Evolutionary conservation across 2,329 filamentous ascomycete species (phyloP).

Genomic region (Mycosphaerella arachidis): DNA sequence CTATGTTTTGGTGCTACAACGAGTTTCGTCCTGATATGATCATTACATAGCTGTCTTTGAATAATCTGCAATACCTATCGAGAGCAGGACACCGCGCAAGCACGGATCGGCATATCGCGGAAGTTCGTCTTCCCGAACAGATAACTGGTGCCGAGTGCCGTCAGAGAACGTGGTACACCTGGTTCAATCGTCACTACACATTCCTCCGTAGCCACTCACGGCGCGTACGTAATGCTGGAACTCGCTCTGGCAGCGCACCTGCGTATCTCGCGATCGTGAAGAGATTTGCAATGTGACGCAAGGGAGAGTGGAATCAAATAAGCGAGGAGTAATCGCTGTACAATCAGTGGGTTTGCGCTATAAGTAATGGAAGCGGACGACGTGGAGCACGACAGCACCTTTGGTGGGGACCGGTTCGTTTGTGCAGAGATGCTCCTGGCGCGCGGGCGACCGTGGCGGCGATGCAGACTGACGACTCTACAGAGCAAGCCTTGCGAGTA

Average conservation of each 20-base stretch:
- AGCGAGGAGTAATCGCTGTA: background rate
- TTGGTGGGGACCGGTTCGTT: slow-evolving; percentile 1
- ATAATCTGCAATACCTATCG: too few relatives aligned
- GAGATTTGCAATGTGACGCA: background rate
- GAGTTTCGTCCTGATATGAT: too few relatives aligned
- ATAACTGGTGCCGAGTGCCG: background rate
- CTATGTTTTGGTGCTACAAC: too few relatives aligned
- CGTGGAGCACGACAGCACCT: background rate
- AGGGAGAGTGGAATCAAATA: background rate
- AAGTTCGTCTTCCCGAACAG: background rate
- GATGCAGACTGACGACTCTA: background rate
- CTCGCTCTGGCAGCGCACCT: background rate
- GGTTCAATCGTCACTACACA: background rate
- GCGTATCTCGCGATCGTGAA: background rate
- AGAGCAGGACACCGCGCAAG: too few relatives aligned
- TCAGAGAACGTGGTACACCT: background rate
- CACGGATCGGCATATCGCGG: too few relatives aligned
- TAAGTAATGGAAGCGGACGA: slow-evolving; percentile 1
- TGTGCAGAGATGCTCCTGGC: too few relatives aligned
- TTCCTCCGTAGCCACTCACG: background rate
- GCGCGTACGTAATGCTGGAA: background rate
- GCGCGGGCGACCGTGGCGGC: background rate
- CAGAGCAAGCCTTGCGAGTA: slow-evolving; percentile 20
- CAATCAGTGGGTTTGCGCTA: background rate
- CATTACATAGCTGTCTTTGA: too few relatives aligned